These are phyloP conservation scores for Parmelia sp. DNA, from an alignment of 495 filamentous ascomycete species.

Conservation along the genomic window DNA sequence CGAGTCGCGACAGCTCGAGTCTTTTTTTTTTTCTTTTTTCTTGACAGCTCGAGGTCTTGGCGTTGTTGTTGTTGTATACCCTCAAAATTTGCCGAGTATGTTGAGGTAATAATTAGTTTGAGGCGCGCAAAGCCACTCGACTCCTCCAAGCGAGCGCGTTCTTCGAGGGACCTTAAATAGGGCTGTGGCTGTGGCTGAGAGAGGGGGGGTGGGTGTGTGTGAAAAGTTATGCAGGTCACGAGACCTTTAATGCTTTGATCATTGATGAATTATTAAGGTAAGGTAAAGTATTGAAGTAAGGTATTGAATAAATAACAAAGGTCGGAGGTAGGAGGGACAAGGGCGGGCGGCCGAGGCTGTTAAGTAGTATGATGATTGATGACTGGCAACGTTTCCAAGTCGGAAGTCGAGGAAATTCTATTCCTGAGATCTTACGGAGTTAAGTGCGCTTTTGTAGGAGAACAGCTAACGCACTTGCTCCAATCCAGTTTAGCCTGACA, in stretches of 20 bases:
- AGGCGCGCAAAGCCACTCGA: not conserved
- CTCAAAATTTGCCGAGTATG: not conserved
- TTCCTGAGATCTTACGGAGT: not conserved
- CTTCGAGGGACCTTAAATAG: not conserved
- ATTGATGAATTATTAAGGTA: too few relatives aligned
- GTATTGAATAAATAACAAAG: not conserved
- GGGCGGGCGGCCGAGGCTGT: not conserved
- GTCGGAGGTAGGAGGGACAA: not conserved
- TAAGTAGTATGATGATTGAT: not conserved
- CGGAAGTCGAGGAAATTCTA: not conserved
- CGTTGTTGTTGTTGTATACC: not conserved
- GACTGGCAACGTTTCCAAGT: not conserved
- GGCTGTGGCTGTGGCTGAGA: not conserved
- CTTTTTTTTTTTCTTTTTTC: not conserved
- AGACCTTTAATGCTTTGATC: not conserved
- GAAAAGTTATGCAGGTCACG: slow-evolving; percentile 8
- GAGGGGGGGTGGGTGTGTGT: not conserved
- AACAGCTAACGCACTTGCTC: not conserved
- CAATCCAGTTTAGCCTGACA: not conserved
- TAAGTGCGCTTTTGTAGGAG: slow-evolving; percentile 2
- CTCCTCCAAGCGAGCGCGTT: slow-evolving; percentile 1
- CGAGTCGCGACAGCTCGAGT: not conserved
- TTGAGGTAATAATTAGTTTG: not conserved
- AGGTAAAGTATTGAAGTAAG: too few relatives aligned
- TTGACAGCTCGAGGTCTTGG: not conserved